phyloP scores from a whole-genome alignment of 2,329 filamentous ascomycete genomes.

The Sclerotinia nivalis region DNA sequence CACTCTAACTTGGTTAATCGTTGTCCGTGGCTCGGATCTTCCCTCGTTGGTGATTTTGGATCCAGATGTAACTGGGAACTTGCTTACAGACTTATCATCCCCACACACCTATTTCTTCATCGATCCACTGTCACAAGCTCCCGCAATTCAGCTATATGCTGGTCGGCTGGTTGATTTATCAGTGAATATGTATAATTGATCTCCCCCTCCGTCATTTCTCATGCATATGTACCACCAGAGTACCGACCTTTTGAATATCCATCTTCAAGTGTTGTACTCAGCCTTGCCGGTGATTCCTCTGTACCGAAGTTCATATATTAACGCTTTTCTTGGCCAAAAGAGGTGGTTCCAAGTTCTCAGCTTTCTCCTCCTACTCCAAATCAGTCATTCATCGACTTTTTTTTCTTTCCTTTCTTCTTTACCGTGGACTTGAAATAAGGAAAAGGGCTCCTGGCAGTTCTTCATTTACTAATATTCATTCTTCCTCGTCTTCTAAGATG shows the following conservation, averaged over 20 bases:
- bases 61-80: conserved; percentile 2
- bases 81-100: conserved; percentile 18
- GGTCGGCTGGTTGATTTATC: conserved; percentile 16
- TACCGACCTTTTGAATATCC: conserved; percentile 3
- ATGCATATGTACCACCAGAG: conserved; percentile 18
- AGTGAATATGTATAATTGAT: conserved; percentile 22
- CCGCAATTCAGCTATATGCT: conserved; percentile 13
- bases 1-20: background rate
- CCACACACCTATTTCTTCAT: conserved; percentile 20
- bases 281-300: conserved; percentile 10
- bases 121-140: conserved; percentile 13
- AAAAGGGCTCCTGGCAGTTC: background rate
- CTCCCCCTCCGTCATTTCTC: conserved; percentile 6
- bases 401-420: background rate
- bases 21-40: conserved; percentile 12
- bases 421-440: background rate
- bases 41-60: background rate
- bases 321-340: background rate
- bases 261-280: conserved; percentile 15
- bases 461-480: background rate
- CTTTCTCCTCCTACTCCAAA: background rate
- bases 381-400: background rate
- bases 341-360: background rate
- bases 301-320: background rate
- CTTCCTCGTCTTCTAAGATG: conserved; percentile 27